Evolutionary conservation across 2,329 filamentous ascomycete genomes (phyloP).

Genomic region (Exophiala xenobiotica): DNA sequence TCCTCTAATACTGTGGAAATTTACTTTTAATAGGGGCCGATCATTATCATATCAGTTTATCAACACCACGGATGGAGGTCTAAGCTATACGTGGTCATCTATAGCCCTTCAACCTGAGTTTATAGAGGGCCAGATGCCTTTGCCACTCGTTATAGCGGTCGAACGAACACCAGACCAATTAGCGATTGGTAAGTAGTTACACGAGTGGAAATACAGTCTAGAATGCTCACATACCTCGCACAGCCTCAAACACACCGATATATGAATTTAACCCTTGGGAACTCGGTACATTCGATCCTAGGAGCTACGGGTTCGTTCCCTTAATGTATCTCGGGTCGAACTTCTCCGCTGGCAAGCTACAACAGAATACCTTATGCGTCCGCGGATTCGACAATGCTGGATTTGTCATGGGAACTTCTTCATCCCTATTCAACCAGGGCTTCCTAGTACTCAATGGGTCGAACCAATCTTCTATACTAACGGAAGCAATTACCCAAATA

Average conservation of each 20-base stretch:
- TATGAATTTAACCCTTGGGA: constrained; percentile 72
- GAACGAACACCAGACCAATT: constrained; percentile 62
- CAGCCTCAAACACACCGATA: constrained; percentile 66
- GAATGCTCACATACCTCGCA: constrained; percentile 62
- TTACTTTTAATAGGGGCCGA: constrained; percentile 51
- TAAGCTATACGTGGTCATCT: constrained; percentile 77
- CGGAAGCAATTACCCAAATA: constrained; percentile 38
- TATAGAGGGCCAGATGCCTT: constrained; percentile 59
- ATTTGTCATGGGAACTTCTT: constrained; percentile 81
- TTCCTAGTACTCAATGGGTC: constrained; percentile 63
- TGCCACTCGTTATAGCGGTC: constrained; percentile 72
- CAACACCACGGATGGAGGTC: constrained; percentile 70
- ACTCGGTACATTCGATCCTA: constrained; percentile 78
- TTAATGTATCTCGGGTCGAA: constrained; percentile 69
- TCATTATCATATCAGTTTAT: constrained; percentile 80
- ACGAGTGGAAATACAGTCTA: not conserved
- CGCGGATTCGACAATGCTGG: constrained; percentile 78
- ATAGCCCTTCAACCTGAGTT: constrained; percentile 64
- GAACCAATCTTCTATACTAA: constrained; percentile 52
- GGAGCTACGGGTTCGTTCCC: constrained; percentile 67
- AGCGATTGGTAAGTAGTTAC: not conserved
- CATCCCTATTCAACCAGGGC: constrained; percentile 78
- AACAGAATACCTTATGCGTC: constrained; percentile 61
- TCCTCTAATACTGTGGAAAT: too few relatives aligned
- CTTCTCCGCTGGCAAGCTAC: constrained; percentile 64